phyloP scores from a whole-genome alignment of 2,329 filamentous ascomycete genomes.

The Conoideocrella luteorostrata region DNA sequence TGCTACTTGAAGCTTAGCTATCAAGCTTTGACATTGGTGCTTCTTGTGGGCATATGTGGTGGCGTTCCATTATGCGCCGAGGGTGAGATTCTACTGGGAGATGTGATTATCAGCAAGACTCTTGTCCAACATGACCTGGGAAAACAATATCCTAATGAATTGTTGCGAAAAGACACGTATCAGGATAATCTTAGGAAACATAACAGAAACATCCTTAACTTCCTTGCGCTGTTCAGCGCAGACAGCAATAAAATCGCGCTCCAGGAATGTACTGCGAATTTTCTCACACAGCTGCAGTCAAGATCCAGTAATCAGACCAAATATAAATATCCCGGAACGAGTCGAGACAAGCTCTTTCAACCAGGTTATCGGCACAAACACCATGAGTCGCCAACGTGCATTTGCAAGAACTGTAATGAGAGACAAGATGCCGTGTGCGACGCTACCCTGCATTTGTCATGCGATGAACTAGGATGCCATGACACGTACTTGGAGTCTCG shows the following conservation, averaged over 20 bases:
- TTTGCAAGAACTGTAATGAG: constrained; percentile 8
- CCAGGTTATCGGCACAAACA: constrained; percentile 27
- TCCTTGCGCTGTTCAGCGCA: too few relatives aligned
- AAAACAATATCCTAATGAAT: not conserved
- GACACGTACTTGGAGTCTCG: too few relatives aligned
- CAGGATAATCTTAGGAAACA: too few relatives aligned
- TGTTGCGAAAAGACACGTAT: too few relatives aligned
- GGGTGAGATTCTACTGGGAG: not conserved
- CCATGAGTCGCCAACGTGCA: constrained; percentile 3
- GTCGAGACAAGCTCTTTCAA: constrained; percentile 23
- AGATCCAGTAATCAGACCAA: too few relatives aligned
- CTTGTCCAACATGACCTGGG: not conserved
- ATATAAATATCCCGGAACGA: constrained; percentile 21
- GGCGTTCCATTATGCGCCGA: not conserved
- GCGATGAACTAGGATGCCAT: too few relatives aligned
- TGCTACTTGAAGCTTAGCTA: not conserved
- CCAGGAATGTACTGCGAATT: too few relatives aligned
- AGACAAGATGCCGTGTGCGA: not conserved
- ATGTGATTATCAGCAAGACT: not conserved
- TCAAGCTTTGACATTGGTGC: not conserved
- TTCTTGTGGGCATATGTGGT: not conserved
- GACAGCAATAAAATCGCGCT: too few relatives aligned
- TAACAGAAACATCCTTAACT: too few relatives aligned
- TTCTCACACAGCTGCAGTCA: too few relatives aligned
- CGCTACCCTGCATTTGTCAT: too few relatives aligned